A percentile compares a stretch with the other conserved stretches of the same genome.
phyloP scores from a whole-genome alignment of 257 asterid species.

The Solanum virginianum region DNA sequence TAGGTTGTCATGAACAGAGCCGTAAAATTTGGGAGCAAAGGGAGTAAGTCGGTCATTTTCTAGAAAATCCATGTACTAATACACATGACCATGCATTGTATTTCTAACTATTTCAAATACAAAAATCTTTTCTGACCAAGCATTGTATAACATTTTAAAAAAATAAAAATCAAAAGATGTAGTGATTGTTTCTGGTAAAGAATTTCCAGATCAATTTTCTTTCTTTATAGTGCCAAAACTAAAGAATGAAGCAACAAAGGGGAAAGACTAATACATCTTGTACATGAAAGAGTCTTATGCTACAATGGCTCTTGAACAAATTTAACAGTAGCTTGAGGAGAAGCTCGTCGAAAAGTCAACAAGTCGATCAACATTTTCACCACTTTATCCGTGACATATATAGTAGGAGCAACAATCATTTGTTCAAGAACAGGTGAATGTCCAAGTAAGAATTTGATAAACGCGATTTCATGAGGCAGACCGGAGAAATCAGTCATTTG shows the following conservation, averaged over 20 bases:
- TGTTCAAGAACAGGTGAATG: constrained; percentile 50
- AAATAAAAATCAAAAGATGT: background rate
- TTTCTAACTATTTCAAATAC: background rate
- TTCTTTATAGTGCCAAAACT: background rate
- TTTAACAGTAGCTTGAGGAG: constrained; percentile 54
- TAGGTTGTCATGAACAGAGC: no score
- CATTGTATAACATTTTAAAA: background rate
- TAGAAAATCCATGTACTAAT: no score
- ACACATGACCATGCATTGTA: no score
- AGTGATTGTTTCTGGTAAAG: background rate
- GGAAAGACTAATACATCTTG: background rate
- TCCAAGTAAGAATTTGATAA: constrained; percentile 60
- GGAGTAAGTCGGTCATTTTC: no score
- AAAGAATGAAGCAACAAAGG: background rate
- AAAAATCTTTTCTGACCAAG: background rate
- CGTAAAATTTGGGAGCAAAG: no score
- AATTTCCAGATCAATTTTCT: background rate
- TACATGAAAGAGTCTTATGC: background rate
- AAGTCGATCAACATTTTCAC: constrained; percentile 48
- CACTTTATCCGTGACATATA: constrained; percentile 27
- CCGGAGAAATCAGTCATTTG: constrained; percentile 49
- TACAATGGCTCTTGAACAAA: constrained; percentile 32
- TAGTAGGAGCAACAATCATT: constrained; percentile 46
- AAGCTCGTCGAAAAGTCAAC: constrained; percentile 68
- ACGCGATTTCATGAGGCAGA: constrained; percentile 50